Conservation (phyloP, 495 filamentous ascomycete genomes). For the Diplogelasinospora grovesii region DNA sequence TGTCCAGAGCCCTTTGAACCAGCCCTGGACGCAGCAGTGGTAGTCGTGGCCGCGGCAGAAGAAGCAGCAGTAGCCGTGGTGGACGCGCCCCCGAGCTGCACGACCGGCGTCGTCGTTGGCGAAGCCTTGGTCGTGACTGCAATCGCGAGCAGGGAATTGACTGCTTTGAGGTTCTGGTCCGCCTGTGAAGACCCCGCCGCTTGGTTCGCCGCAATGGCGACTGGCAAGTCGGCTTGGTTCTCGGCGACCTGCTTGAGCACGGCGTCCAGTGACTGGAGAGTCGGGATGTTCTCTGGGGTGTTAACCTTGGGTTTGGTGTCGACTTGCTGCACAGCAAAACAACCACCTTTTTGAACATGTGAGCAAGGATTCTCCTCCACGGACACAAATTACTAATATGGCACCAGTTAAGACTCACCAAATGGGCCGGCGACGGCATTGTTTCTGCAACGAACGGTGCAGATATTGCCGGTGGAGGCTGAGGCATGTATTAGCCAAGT, state of each 20-base stretch:
- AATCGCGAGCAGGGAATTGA: constrained; percentile 14
- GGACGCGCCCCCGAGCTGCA: background rate
- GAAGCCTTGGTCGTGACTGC: constrained; percentile 4
- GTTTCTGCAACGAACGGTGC: constrained; percentile 51
- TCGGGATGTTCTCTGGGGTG: constrained; percentile 27
- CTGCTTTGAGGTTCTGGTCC: constrained; percentile 25
- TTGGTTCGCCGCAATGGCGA: constrained; percentile 29
- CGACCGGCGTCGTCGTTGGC: constrained; percentile 6
- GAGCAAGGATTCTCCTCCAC: background rate
- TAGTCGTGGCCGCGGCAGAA: background rate
- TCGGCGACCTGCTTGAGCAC: constrained; percentile 21
- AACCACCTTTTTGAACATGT: constrained; percentile 16
- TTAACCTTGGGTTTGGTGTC: constrained; percentile 29
- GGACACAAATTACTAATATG: background rate
- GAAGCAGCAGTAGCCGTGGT: background rate
- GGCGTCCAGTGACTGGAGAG: constrained; percentile 22
- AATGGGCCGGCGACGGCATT: constrained; percentile 51
- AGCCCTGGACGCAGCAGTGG: background rate
- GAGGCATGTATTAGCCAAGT: background rate
- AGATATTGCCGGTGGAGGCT: constrained; percentile 45
- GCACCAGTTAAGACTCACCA: too few relatives aligned
- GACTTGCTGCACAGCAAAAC: constrained; percentile 41
- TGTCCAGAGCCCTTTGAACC: background rate
- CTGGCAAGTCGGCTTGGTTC: constrained; percentile 31
- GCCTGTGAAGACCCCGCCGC: constrained; percentile 25